Conservation (phyloP, 1,284 basidiomycete species). For the Papiliotrema flavescens region DNA sequence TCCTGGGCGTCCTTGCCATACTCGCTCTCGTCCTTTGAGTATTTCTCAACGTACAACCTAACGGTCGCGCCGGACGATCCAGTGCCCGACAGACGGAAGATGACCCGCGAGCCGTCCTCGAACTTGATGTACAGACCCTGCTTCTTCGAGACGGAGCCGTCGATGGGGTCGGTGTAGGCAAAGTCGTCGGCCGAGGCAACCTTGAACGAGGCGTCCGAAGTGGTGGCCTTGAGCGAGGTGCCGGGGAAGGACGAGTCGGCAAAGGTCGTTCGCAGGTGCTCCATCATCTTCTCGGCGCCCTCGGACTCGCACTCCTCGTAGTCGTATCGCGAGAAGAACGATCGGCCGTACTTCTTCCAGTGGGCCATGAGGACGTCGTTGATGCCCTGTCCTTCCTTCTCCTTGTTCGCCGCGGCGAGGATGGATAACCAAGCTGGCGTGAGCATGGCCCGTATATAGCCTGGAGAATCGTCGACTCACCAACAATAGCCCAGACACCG, state of each 20-base stretch:
- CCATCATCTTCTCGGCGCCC: slow-evolving; percentile 81
- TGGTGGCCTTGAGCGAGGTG: slow-evolving; percentile 62
- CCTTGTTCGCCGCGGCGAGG: slow-evolving; percentile 84
- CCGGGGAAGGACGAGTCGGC: slow-evolving; percentile 63
- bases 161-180: slow-evolving; percentile 96
- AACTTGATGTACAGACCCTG: slow-evolving; percentile 94
- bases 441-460: neutral
- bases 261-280: slow-evolving; percentile 70
- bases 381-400: slow-evolving; percentile 74
- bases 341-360: slow-evolving; percentile 91
- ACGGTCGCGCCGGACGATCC: slow-evolving; percentile 94
- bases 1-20: slow-evolving; percentile 75
- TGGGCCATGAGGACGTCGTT: slow-evolving; percentile 82
- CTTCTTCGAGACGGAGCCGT: slow-evolving; percentile 86
- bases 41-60: slow-evolving; percentile 87
- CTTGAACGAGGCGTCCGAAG: slow-evolving; percentile 69
- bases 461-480: slow-evolving; percentile 54
- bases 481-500: slow-evolving; percentile 93
- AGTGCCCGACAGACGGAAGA: slow-evolving; percentile 94
- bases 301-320: slow-evolving; percentile 96
- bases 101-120: slow-evolving; percentile 84
- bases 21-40: slow-evolving; percentile 74
- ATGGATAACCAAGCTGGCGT: slow-evolving; percentile 90
- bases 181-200: slow-evolving; percentile 82
- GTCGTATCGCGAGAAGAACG: slow-evolving; percentile 97